Conservation (phyloP, 164 flowering plant species). For the Chloranthus sessilifolius region DNA sequence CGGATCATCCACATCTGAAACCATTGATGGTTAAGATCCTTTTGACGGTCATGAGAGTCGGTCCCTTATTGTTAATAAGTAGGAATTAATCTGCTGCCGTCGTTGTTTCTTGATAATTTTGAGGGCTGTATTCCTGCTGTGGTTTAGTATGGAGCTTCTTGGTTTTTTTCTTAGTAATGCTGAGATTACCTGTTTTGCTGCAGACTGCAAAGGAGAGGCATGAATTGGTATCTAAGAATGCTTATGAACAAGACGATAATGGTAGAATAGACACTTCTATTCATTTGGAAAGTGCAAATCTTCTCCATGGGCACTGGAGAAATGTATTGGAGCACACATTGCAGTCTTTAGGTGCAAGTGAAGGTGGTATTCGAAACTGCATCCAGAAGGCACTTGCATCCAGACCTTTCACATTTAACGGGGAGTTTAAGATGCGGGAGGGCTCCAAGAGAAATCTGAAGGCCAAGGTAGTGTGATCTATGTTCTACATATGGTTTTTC, state of each 20-base stretch:
- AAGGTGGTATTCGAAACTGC: conserved; percentile 35
- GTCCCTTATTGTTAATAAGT: no score
- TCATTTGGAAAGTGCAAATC: conserved; percentile 19
- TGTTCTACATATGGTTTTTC: neutral
- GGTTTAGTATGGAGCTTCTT: neutral
- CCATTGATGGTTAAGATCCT: no score
- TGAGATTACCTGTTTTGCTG: conserved; percentile 17
- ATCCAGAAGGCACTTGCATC: conserved; percentile 32
- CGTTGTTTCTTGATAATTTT: neutral
- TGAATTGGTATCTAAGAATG: conserved; percentile 5
- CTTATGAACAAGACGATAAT: conserved; percentile 19
- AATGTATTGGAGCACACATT: conserved; percentile 33
- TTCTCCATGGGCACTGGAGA: conserved; percentile 25
- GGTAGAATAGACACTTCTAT: conserved; percentile 11
- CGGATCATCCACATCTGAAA: no score
- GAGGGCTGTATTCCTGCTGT: neutral
- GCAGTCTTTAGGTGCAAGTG: conserved; percentile 28
- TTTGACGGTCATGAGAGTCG: no score
- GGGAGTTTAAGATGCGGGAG: neutral
- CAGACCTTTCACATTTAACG: conserved; percentile 12
- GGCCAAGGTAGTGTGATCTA: conserved; percentile 5
- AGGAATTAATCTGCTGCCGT: no score
- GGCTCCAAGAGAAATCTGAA: conserved; percentile 7
- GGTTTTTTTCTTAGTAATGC: neutral
- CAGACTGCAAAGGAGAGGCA: conserved; percentile 20